Evolutionary conservation across 2,329 filamentous ascomycete species (phyloP), one percentile per base, ranked within the genome.

Genomic region (Clonostachys chloroleuca): DNA sequence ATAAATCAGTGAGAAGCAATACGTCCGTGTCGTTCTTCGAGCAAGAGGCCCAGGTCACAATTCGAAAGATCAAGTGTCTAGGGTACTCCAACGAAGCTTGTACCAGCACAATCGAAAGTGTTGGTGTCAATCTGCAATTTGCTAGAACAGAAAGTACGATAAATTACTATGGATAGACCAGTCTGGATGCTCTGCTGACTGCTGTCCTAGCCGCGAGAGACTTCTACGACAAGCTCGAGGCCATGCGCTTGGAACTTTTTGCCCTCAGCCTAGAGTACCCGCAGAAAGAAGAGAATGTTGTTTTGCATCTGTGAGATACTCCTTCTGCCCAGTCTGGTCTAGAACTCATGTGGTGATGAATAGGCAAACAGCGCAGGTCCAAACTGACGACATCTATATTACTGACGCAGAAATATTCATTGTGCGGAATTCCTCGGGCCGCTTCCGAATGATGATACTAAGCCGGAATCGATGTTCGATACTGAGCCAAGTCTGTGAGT

Each of bases 11-110:
- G 44, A 37, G 47, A 34, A 6, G 36, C 14, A 18, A 33, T 40
- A 47, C 42, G 61, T 51, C 24, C 44, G 52, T 7, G 57, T 43
- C 17, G 2, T 30, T 30, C 24, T 30, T 9, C 9, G 9, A 30
- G 24, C 24, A 30, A 30, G 24, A 30, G 24, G 24, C 24, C 9
- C 9, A 9, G 9, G 24, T 30, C 24, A 10, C 24, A 30, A 30
- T 30, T 30, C 24, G 24, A 10, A 30, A 30, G 8, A 6, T 10
- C 24, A 30, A 30, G 24, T 30, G 24, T 30, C 24, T 30, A 10
- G 24, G 24, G 24, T 30, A 30, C 24, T 30, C 24, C 24, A 30
- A 30, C 8, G 24, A 30, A 10, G 24, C 24, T 30, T 30, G 24
- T 30, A 30, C 9, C 24, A 30, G 24, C 24, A 30, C 24, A 10